Conservation (phyloP, 2,329 filamentous ascomycete species). For the Botryotinia narcissicola region DNA sequence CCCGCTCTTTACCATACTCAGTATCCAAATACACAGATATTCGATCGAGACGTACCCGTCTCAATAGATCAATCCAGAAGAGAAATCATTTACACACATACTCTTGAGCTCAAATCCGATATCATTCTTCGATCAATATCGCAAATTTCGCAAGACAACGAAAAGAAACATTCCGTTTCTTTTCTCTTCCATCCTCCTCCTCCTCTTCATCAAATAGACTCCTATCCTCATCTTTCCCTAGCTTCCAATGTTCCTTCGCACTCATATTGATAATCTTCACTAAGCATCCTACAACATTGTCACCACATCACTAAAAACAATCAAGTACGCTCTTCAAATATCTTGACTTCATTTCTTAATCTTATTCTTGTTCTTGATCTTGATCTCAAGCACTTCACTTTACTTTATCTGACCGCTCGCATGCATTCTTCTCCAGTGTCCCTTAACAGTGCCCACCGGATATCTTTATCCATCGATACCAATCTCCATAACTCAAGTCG, state of each 20-base stretch:
- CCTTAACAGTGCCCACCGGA: slow-evolving; percentile 17
- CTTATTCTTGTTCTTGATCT: neutral
- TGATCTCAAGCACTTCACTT: slow-evolving; percentile 15
- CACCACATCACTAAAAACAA: neutral
- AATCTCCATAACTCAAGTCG: slow-evolving; percentile 17
- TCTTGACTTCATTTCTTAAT: slow-evolving; percentile 13
- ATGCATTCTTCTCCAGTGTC: slow-evolving; percentile 16
- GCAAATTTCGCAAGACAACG: too few relatives aligned
- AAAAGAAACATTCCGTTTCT: neutral
- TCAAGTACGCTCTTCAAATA: neutral
- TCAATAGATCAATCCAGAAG: too few relatives aligned
- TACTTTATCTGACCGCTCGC: slow-evolving; percentile 16
- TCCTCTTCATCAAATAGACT: neutral
- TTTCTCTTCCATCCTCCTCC: neutral
- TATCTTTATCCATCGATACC: slow-evolving; percentile 17
- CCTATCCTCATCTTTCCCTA: neutral
- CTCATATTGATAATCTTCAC: neutral
- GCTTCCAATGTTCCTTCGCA: neutral
- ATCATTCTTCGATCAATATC: too few relatives aligned
- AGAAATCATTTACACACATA: too few relatives aligned
- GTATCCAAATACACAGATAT: too few relatives aligned
- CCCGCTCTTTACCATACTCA: neutral
- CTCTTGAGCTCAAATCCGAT: too few relatives aligned
- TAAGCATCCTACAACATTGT: neutral
- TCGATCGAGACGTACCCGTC: too few relatives aligned